Evolutionary conservation across 2,329 filamentous ascomycete species (phyloP), one percentile per base, ranked within the genome.

Genomic region (Colletotrichum lupini): DNA sequence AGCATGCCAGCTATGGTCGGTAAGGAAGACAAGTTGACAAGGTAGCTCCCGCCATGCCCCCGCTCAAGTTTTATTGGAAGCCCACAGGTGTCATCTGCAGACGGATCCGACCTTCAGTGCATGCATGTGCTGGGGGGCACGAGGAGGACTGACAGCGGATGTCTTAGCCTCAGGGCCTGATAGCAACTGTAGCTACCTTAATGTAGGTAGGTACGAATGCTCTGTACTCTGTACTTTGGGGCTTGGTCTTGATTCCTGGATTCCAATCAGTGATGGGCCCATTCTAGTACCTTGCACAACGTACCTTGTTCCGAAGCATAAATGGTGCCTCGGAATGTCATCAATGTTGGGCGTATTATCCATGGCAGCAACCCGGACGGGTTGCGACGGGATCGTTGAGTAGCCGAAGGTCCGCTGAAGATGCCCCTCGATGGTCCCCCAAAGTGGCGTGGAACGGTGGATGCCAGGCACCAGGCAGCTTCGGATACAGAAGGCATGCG

Each of bases 71-170:
- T 62, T 65, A 71, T 66, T 73, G 67, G 71, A 71, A 73, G 42
- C 42, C 42, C 19, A 49, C 42, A 49, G 71, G 71, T 73, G 71
- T 73, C 71, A 73, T 73, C 67, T 73, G 71, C 67, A 73, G 67
- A 71, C 71, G 67, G 71, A 73, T 57, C 71, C 67, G 61, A 62
- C 71, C 67, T 73, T 73, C 49, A 73, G 67, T 71, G 67, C 67
- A 66, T 73, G 67, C 71, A 73, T 73, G 46, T 69, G 56, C 67
- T 69, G 60, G 61, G 71, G 66, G 28, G 66, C 53, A 32, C 32
- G 24, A 61, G 52, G 59, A n/a, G 53, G 61, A 61, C 71, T 71
- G 60, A 67, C 67, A 55, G 35, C 19, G 26, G 37, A 52, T 55
- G 52, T 37, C 28, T 58, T 46, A 22, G 66, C 24, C 24, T 42